phyloP scores from a whole-genome alignment of 768 basidiomycete species.

The Hydnomerulius pinastri region DNA sequence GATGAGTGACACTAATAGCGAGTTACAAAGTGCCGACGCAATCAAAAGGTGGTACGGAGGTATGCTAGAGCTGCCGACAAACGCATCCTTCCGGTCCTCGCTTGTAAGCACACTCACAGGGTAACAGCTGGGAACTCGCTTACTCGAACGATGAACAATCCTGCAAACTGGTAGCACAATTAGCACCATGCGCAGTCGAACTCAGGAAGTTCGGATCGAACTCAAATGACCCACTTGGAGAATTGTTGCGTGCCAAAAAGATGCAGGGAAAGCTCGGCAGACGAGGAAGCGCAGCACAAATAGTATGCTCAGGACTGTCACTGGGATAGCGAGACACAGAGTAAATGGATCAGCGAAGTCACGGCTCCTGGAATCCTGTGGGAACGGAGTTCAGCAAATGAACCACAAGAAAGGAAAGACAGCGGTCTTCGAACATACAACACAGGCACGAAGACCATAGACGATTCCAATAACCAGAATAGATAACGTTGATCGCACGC shows the following conservation, averaged over 20 bases:
- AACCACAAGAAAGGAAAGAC: background rate
- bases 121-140: slow-evolving; percentile 3
- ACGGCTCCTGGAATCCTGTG: slow-evolving; percentile 21
- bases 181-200: slow-evolving; percentile 3
- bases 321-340: slow-evolving; percentile 25
- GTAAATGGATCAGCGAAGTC: slow-evolving; percentile 21
- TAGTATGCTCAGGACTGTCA: slow-evolving; percentile 22
- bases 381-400: slow-evolving; percentile 1
- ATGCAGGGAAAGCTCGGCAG: slow-evolving; percentile 18
- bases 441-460: slow-evolving; percentile 15
- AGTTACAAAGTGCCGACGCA: slow-evolving; percentile 20
- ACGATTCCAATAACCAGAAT: slow-evolving; percentile 16
- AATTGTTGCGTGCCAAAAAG: slow-evolving; percentile 32
- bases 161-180: slow-evolving; percentile 28
- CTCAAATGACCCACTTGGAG: slow-evolving; percentile 35
- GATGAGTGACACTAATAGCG: slow-evolving; percentile 20
- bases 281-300: slow-evolving; percentile 17
- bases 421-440: slow-evolving; percentile 17
- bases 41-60: slow-evolving; percentile 13
- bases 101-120: slow-evolving; percentile 4
- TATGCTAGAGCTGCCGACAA: slow-evolving; percentile 12
- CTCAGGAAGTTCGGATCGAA: background rate
- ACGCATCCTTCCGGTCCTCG: slow-evolving; percentile 15
- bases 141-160: slow-evolving; percentile 33
- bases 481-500: slow-evolving; percentile 13